These are phyloP conservation scores for Erigeron canadensis DNA, from an alignment of 129 eudicot genomes.

Conservation along the genomic window DNA sequence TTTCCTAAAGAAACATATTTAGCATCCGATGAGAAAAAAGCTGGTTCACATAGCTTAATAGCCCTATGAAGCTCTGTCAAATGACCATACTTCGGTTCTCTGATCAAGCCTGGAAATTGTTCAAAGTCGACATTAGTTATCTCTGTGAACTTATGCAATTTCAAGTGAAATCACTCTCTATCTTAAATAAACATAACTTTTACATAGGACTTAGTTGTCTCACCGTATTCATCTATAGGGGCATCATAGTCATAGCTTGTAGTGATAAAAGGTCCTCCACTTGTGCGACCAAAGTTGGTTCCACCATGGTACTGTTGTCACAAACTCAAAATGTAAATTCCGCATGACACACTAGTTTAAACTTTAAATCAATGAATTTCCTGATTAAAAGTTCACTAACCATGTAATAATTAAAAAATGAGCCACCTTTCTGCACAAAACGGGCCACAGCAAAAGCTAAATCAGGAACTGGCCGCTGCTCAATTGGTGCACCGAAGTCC, in stretches of 20 bases:
- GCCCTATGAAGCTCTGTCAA: constrained; percentile 84
- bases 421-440: constrained; percentile 80
- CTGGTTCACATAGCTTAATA: constrained; percentile 74
- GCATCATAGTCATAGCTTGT: constrained; percentile 98
- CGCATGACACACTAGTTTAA: not conserved
- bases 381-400: constrained; percentile 37
- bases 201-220: constrained; percentile 11
- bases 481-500: constrained; percentile 73
- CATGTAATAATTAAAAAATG: constrained; percentile 89
- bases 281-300: constrained; percentile 91
- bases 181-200: not conserved
- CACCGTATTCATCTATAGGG: constrained; percentile 96
- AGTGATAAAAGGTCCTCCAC: constrained; percentile 92
- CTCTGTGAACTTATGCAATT: not conserved
- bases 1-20: constrained; percentile 54
- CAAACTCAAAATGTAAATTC: constrained; percentile 7
- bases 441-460: constrained; percentile 95
- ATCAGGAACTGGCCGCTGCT: constrained; percentile 88
- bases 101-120: constrained; percentile 56
- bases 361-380: constrained; percentile 1
- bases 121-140: not conserved
- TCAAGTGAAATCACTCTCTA: not conserved
- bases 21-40: constrained; percentile 71
- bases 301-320: constrained; percentile 92
- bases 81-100: constrained; percentile 93